A percentile compares a stretch with the other conserved stretches of the same genome.
Evolutionary conservation across 2,329 filamentous ascomycete species (phyloP).

Genomic region (Fusarium oxysporum): DNA sequence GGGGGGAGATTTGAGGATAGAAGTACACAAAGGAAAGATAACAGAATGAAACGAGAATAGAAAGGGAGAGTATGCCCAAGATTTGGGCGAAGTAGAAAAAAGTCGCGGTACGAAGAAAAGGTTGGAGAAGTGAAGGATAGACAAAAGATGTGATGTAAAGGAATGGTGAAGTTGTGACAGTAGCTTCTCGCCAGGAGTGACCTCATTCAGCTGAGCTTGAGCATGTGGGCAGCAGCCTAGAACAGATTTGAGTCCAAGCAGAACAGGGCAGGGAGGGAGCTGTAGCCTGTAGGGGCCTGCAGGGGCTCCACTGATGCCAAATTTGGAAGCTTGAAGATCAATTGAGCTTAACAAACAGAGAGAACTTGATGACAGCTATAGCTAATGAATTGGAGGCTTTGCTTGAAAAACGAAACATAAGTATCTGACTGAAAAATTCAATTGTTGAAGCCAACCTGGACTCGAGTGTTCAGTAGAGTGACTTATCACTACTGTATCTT

Average conservation of each 20-base stretch:
- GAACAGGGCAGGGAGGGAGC: conserved; percentile 9
- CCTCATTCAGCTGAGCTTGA: conserved; percentile 31
- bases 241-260: not conserved
- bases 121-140: not conserved
- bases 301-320: conserved; percentile 18
- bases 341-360: not conserved
- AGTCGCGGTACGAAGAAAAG: conserved; percentile 2
- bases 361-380: not conserved
- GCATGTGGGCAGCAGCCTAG: conserved; percentile 11
- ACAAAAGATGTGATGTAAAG: conserved; percentile 12
- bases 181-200: conserved; percentile 17
- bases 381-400: not conserved
- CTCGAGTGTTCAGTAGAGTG: not conserved
- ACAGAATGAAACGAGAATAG: not conserved
- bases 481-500: not conserved
- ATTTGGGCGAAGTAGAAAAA: not conserved
- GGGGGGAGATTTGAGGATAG: conserved; percentile 2
- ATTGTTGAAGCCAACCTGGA: not conserved
- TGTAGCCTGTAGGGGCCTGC: not conserved
- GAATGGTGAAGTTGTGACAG: conserved; percentile 8
- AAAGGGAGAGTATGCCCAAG: conserved; percentile 17
- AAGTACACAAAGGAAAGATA: conserved; percentile 22
- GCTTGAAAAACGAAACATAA: not conserved
- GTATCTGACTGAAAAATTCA: not conserved
- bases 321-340: not conserved